Evolutionary conservation across 2,329 filamentous ascomycete genomes (phyloP).

Genomic region (Ilyonectria sp.): DNA sequence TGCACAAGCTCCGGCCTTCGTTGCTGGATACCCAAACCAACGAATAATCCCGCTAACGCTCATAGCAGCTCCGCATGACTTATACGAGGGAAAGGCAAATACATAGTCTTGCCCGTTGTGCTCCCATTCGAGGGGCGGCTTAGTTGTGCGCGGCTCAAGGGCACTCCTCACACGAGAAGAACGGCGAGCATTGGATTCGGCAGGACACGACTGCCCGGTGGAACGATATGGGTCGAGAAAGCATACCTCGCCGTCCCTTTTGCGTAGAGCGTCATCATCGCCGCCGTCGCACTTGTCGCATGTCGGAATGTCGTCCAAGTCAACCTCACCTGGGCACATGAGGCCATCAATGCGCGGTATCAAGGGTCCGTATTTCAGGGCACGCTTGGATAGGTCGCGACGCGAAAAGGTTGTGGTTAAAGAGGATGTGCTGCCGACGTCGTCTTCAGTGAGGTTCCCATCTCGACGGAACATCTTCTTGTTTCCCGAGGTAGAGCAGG

Average conservation of each 20-base stretch:
- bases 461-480: conserved; percentile 12
- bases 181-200: neutral
- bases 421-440: neutral
- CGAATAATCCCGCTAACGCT: neutral
- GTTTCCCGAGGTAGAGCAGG: conserved; percentile 1
- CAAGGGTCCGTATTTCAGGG: conserved; percentile 11
- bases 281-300: conserved; percentile 7
- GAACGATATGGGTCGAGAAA: conserved; percentile 9
- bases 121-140: neutral
- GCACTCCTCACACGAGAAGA: neutral
- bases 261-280: conserved; percentile 14
- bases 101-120: neutral
- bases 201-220: neutral
- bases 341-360: conserved; percentile 17
- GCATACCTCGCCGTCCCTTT: conserved; percentile 11
- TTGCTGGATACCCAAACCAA: conserved; percentile 15
- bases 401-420: neutral
- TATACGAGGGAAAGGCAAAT: no score
- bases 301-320: conserved; percentile 13
- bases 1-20: neutral
- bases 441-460: neutral
- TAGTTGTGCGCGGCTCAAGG: neutral
- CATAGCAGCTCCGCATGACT: no score
- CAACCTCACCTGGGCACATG: conserved; percentile 15
- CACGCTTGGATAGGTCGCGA: conserved; percentile 14